Conservation (phyloP, 345 rosid genomes). For the Hypericum perforatum region DNA sequence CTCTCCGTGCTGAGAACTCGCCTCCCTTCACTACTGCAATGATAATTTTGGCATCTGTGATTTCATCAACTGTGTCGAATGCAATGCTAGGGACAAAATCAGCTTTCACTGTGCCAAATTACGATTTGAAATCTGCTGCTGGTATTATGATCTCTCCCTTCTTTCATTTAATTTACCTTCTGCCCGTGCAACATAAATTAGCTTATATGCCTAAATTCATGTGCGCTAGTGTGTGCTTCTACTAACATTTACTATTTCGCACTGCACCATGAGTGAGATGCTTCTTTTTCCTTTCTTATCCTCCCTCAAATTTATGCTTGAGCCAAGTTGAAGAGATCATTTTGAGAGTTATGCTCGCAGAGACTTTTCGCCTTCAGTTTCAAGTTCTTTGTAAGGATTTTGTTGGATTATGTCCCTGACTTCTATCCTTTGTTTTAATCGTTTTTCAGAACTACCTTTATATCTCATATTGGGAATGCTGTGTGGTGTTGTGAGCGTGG, state of each 20-base stretch:
- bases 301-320: too few relatives aligned
- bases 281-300: too few relatives aligned
- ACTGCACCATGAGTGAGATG: too few relatives aligned
- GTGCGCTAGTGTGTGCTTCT: too few relatives aligned
- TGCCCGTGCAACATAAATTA: background rate
- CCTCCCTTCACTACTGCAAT: constrained; percentile 97
- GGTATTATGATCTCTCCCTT: constrained; percentile 32
- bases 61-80: constrained; percentile 93
- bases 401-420: too few relatives aligned
- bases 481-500: constrained; percentile 91
- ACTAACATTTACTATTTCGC: too few relatives aligned
- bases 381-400: too few relatives aligned
- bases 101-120: constrained; percentile 84
- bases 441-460: constrained; percentile 72
- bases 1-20: constrained; percentile 85
- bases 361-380: too few relatives aligned
- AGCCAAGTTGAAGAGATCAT: too few relatives aligned
- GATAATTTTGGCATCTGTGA: constrained; percentile 91
- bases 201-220: background rate
- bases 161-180: background rate
- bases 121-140: constrained; percentile 96
- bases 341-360: too few relatives aligned
- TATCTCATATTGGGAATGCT: constrained; percentile 97
- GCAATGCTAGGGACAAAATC: constrained; percentile 81
- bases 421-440: background rate